Evolutionary conservation across 805 yeast genomes (phyloP).

Genomic region (Komagataella pseudopastoris): DNA sequence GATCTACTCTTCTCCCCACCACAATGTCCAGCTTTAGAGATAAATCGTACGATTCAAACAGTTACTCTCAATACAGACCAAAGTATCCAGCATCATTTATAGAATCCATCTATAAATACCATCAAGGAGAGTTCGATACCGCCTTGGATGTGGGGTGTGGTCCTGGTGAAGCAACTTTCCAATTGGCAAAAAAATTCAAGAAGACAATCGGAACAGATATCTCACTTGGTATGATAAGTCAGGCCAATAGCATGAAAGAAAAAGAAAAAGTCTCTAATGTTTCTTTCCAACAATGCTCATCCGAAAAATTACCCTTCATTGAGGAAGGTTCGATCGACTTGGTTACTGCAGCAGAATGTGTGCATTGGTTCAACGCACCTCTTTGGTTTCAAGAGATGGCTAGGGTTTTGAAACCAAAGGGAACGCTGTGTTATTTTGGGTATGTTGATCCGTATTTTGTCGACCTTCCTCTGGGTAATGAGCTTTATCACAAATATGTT

Average conservation of each 20-base stretch:
- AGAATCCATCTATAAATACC: constrained; percentile 23
- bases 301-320: constrained; percentile 17
- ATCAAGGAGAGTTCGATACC: constrained; percentile 13
- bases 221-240: constrained; percentile 30
- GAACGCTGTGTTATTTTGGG: constrained; percentile 59
- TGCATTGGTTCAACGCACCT: constrained; percentile 56
- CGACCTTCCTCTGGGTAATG: constrained; percentile 40
- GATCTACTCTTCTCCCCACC: background rate
- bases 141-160: constrained; percentile 56
- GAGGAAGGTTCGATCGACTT: constrained; percentile 31
- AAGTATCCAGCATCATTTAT: constrained; percentile 43
- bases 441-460: constrained; percentile 57
- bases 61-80: constrained; percentile 52
- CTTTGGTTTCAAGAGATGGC: constrained; percentile 16
- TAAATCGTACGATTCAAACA: constrained; percentile 31
- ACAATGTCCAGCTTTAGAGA: constrained; percentile 57
- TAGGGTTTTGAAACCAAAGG: constrained; percentile 24
- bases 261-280: constrained; percentile 11
- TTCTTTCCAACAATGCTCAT: constrained; percentile 8
- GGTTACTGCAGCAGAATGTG: constrained; percentile 70
- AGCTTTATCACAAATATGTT: constrained; percentile 26
- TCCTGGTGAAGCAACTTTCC: constrained; percentile 36
- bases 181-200: constrained; percentile 23
- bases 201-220: constrained; percentile 31
- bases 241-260: constrained; percentile 19